These are phyloP conservation scores for Acacia confusa DNA, from an alignment of 306 rosid species.

Conservation along the genomic window DNA sequence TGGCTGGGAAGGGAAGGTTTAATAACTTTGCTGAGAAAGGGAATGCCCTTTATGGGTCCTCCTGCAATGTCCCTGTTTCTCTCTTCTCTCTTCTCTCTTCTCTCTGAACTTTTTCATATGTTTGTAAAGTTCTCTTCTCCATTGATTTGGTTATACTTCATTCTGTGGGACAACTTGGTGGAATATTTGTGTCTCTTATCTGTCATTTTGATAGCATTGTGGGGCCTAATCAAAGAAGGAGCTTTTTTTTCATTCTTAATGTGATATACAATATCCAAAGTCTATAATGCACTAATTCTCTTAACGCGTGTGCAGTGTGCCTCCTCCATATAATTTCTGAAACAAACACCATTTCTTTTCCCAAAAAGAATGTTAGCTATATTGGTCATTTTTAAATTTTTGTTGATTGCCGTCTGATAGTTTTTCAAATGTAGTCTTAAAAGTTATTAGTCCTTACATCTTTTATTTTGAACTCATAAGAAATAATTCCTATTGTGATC, in stretches of 20 bases:
- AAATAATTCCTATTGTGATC: background rate
- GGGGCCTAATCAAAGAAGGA: no score
- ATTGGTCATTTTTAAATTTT: background rate
- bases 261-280: no score
- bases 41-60: constrained; percentile 21
- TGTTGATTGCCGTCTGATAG: background rate
- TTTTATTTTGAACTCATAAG: background rate
- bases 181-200: background rate
- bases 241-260: no score
- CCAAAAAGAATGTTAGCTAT: background rate
- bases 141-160: background rate
- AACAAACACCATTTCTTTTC: background rate
- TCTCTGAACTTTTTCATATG: background rate
- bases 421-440: background rate
- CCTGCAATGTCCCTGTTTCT: constrained; percentile 47
- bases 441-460: background rate
- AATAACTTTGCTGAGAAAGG: no score
- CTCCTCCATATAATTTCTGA: background rate
- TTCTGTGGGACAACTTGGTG: background rate
- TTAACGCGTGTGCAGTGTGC: background rate
- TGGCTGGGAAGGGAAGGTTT: no score
- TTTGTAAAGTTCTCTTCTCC: background rate
- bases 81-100: background rate
- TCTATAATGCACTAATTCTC: background rate
- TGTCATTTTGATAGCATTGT: no score